Percentiles rank a stretch among this genome's conserved stretches.
phyloP scores from a whole-genome alignment of 108 stramenopile genomes.

The Conticribra weissflogii region DNA sequence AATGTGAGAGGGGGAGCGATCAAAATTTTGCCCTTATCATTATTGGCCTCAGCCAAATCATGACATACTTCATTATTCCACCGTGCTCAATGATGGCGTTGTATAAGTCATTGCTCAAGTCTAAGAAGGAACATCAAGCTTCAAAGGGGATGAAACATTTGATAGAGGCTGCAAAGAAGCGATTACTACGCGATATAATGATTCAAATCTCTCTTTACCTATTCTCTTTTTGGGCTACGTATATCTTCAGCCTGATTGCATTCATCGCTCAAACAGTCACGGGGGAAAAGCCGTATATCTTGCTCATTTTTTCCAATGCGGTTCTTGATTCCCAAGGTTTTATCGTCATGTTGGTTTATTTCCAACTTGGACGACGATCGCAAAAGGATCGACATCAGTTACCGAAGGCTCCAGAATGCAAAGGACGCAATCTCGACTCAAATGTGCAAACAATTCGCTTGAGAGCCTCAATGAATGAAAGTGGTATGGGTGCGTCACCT shows the following conservation, averaged over 20 bases:
- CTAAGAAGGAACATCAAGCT: background rate
- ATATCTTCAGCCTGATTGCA: background rate
- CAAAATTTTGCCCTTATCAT: background rate
- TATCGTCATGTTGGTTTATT: constrained; percentile 16
- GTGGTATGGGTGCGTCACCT: background rate
- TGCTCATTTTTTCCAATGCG: constrained; percentile 3
- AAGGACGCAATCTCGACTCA: background rate
- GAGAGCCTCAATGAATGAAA: background rate
- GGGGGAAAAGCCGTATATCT: background rate
- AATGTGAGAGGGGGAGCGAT: constrained; percentile 1
- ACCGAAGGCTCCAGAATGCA: background rate
- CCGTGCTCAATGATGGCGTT: background rate
- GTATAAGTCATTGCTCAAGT: constrained; percentile 1
- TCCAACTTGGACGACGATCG: constrained; percentile 2
- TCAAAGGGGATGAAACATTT: constrained; percentile 8
- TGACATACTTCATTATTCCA: constrained; percentile 3
- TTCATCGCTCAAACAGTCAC: background rate
- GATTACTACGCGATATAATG: constrained; percentile 6
- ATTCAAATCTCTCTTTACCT: constrained; percentile 14
- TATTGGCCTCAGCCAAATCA: background rate
- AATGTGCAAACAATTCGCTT: background rate
- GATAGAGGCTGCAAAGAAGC: background rate
- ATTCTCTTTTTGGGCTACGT: constrained; percentile 15
- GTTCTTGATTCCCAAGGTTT: constrained; percentile 8
- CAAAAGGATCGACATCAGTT: background rate